Base-by-base conservation (phyloP, 345 rosid genomes). In the Salix exigua region DNA sequence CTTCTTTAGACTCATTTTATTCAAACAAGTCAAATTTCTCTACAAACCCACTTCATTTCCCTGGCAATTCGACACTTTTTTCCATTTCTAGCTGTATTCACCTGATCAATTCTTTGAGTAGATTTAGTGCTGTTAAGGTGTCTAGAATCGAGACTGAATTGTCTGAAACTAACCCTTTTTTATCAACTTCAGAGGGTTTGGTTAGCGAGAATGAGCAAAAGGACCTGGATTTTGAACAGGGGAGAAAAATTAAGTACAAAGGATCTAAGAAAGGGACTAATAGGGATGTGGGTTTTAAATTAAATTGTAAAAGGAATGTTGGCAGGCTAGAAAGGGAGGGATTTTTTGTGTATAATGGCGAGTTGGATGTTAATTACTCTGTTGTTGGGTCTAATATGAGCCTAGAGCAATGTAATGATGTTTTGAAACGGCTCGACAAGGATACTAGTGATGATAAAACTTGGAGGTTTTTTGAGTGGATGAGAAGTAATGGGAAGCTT, bases 381-480 rank as follows among this genome's bases (percentile, higher is more conserved):
- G 84, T 75, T 67, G 18, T 90, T 50, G 77, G 82, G 21, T 77
- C 89, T 37, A 78, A 79, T 40, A 77, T 87, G 78, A 87, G 94
- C 68, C 37, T 89, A 70, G 91, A 86, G 70, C 82, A 81, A 50
- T 94, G 89, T 79, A 90, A 91, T 74, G 76, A 42, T 35, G 86
- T 91, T 73, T 74, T 94, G 87, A 91, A 89, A 79, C 81, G 81
- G 65, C 91, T 94, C n/a, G 95, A 90, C 88, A 83, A 76, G 82
- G 81, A 83, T 71, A 84, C 71, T 21, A 30, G 82, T 83, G 94
- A 91, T 75, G 66, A 71, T 58, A 89, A 87, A 73, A 79, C 91
- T 23, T 35, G 88, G 78, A 83, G 82, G 30, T 90, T 94, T 84
- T 92, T 91, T 67, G 89, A 88, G 76, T 92, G 98, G 98, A 90